A percentile compares a stretch with the other conserved stretches of the same genome.
Conservation (phyloP, 768 basidiomycete species). For the Hebeloma cylindrosporum region DNA sequence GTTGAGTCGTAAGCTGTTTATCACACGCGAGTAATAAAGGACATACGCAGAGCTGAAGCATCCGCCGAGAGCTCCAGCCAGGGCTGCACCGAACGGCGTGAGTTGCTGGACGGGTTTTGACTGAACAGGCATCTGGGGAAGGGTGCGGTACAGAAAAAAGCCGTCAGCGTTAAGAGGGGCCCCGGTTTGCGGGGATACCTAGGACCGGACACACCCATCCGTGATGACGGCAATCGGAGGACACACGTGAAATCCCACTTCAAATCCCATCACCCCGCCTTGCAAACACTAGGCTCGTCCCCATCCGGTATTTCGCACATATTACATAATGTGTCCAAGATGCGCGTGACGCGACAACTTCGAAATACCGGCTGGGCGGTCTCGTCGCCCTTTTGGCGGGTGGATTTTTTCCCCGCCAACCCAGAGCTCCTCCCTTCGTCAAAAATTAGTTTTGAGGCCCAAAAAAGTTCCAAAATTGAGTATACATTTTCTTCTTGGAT, state of each 20-base stretch:
- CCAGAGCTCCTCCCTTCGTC: no score
- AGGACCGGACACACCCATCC: constrained; percentile 15
- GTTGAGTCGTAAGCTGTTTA: constrained; percentile 11
- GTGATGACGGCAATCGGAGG: constrained; percentile 5
- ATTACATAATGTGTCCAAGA: no score
- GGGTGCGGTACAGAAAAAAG: constrained; percentile 21
- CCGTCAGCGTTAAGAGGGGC: constrained; percentile 9
- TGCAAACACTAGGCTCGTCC: constrained; percentile 1
- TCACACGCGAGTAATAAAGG: background rate
- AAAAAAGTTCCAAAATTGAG: no score
- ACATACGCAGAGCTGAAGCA: constrained; percentile 93
- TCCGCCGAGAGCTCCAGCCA: constrained; percentile 91
- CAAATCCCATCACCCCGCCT: background rate
- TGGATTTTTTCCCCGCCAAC: no score
- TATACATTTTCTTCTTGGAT: no score
- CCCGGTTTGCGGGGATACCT: constrained; percentile 23
- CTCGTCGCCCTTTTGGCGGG: no score
- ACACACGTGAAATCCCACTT: constrained; percentile 9
- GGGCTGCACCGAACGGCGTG: constrained; percentile 85
- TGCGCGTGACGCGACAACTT: no score
- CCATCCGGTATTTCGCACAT: background rate
- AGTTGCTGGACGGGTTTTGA: constrained; percentile 65
- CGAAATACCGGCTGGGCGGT: no score
- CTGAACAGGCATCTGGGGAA: constrained; percentile 44
- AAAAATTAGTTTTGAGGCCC: no score